Evolutionary conservation across 179 eudicot species (phyloP), one percentile per base, ranked within the genome.

Genomic region (Spergularia azorica): DNA sequence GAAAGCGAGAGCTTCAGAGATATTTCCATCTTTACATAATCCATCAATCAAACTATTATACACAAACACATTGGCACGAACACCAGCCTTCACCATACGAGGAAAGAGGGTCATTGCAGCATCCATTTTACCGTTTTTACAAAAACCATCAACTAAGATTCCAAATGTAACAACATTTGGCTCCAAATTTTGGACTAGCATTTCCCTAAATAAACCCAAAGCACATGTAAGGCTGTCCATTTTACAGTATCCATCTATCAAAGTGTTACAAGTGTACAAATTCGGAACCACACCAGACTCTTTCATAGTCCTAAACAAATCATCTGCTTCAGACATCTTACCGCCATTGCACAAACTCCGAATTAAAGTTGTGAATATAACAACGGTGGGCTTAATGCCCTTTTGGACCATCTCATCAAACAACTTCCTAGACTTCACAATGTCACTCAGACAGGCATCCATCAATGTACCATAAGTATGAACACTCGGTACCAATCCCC

Each of bases 201-300:
- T 85, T 66, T 90, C 90, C 73, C 71, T 67, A 75, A 80, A 93
- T 71, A 93, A 67, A 56, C 71, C 76, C 52, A 85, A 17, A 43
- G 82, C 94, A 76, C 75, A 74, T 55, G 63, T 39, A 15, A 85
- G 41, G 32, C 80, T 80, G 3, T 77, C 89, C 77, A 79, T 62
- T 80, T 90, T 93, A 83, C 93, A 84, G 71, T 90, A 79, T 16
- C 95, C 98, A 79, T 91, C 89, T 83, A 95, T 86, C 74, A 95
- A 70, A 26, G 84, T 72, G 67, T 88, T 90, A 74, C 89, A 95
- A 26, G 95, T 88, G 80, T 86, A 86, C 77, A 88, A 70, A 77
- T 91, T 87, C 12, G 98, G 98, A 39, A 66, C 59, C 73, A 90
- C 82, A 58, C 88, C 81, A 18, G 73, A 78, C 55, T 83, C 81